phyloP scores from a whole-genome alignment of 2,329 filamentous ascomycete genomes.

The Alternaria sp. region DNA sequence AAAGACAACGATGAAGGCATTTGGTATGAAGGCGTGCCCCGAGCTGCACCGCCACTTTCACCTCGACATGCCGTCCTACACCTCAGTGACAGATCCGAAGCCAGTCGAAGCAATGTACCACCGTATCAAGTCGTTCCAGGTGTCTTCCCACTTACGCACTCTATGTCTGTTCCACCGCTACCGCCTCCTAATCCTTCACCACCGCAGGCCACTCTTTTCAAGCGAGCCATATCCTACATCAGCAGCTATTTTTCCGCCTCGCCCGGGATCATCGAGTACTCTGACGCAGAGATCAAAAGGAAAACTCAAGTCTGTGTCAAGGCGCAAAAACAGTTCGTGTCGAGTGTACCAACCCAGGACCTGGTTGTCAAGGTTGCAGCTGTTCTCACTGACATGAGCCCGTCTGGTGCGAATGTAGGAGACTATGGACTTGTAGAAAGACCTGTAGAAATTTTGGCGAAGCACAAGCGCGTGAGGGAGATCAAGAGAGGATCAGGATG shows the following conservation, averaged over 20 bases:
- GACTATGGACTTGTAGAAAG: neutral
- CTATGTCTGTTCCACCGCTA: neutral
- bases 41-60: too few species aligned
- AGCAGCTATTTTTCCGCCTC: neutral
- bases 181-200: too few species aligned
- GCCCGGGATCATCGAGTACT: conserved; percentile 5
- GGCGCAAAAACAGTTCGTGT: neutral
- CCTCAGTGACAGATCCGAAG: neutral
- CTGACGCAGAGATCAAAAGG: neutral
- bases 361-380: conserved; percentile 7
- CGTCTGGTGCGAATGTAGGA: neutral
- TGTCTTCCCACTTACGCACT: neutral
- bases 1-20: neutral
- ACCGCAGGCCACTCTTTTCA: neutral
- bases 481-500: neutral
- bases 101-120: neutral
- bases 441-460: conserved; percentile 9
- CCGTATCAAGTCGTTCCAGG: neutral
- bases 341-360: too few species aligned
- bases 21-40: neutral
- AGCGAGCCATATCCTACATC: neutral
- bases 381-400: neutral
- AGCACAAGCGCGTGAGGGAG: conserved; percentile 14
- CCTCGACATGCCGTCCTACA: neutral
- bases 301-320: neutral